Conservation (phyloP, 2,329 filamentous ascomycete species). For the Massarina eburnea region DNA sequence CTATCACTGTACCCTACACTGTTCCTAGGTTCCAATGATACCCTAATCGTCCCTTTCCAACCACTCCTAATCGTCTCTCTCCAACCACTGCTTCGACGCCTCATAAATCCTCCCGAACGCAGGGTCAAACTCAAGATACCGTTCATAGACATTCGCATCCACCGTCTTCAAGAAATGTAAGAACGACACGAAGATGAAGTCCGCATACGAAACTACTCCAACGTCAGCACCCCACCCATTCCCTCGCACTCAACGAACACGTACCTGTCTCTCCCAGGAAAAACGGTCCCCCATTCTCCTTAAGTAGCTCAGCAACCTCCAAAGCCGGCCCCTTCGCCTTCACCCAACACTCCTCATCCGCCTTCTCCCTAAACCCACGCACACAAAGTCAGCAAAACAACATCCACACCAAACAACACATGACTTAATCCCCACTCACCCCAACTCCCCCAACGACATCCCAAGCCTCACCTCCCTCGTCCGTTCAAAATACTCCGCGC, state of each 20-base stretch:
- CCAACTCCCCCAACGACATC: slow-evolving; percentile 55
- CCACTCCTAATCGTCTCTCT: slow-evolving; percentile 19
- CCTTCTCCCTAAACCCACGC: too few relatives aligned
- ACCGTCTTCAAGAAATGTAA: slow-evolving; percentile 48
- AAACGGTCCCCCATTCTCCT: slow-evolving; percentile 61
- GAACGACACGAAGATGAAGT: slow-evolving; percentile 56
- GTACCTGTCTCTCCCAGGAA: slow-evolving; percentile 58
- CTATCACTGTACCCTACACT: not conserved
- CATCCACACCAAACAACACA: too few relatives aligned
- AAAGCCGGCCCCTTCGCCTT: slow-evolving; percentile 43
- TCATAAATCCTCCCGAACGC: slow-evolving; percentile 40
- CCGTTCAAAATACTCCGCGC: slow-evolving; percentile 57
- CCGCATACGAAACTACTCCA: slow-evolving; percentile 41
- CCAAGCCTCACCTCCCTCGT: slow-evolving; percentile 56
- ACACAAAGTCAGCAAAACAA: too few relatives aligned
- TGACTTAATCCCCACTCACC: too few relatives aligned
- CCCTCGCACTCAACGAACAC: slow-evolving; percentile 37
- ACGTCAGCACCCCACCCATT: slow-evolving; percentile 39
- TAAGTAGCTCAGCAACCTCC: slow-evolving; percentile 50
- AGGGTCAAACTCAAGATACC: slow-evolving; percentile 44
- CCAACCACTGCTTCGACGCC: slow-evolving; percentile 45
- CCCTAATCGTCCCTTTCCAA: not conserved
- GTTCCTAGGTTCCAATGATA: not conserved
- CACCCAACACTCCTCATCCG: slow-evolving; percentile 55
- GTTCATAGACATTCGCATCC: slow-evolving; percentile 44